These are phyloP conservation scores for Asclepias syriaca DNA, from an alignment of 257 asterid species.

Conservation along the genomic window DNA sequence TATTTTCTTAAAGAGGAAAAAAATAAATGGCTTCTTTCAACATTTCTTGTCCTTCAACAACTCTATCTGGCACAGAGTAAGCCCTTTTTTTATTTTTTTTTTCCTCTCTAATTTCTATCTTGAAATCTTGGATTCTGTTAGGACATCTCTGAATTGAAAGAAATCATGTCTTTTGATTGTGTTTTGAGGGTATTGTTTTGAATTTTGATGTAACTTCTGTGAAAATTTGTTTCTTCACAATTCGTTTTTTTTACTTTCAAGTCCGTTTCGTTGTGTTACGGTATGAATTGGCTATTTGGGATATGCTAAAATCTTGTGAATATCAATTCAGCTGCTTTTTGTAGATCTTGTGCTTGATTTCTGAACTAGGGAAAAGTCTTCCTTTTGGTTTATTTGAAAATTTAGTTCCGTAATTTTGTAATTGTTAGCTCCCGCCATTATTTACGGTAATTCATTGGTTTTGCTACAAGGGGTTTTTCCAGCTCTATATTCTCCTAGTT, in stretches of 20 bases:
- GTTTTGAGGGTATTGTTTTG: slow-evolving; percentile 1
- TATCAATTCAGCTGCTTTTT: neutral
- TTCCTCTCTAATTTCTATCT: neutral
- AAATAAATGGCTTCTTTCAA: slow-evolving; percentile 57
- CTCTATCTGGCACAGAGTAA: slow-evolving; percentile 52
- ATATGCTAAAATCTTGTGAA: neutral
- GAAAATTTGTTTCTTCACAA: neutral
- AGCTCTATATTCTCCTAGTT: neutral
- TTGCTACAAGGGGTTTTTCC: neutral
- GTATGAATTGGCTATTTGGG: neutral
- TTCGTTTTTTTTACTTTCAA: neutral
- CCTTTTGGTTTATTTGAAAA: neutral
- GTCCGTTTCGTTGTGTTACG: neutral
- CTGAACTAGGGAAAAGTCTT: neutral
- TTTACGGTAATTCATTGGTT: neutral
- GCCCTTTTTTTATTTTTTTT: slow-evolving; percentile 1
- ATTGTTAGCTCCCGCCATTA: too few relatives aligned
- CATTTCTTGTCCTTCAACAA: slow-evolving; percentile 53
- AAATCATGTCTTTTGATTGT: neutral
- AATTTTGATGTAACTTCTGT: neutral
- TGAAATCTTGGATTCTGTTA: neutral
- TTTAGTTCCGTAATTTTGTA: neutral
- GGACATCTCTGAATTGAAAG: neutral
- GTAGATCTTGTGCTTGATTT: neutral
- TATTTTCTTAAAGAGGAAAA: too few relatives aligned